Base-by-base conservation (phyloP, 371 early-diverging fungal genomes). In the Mucor lusitanicus region DNA sequence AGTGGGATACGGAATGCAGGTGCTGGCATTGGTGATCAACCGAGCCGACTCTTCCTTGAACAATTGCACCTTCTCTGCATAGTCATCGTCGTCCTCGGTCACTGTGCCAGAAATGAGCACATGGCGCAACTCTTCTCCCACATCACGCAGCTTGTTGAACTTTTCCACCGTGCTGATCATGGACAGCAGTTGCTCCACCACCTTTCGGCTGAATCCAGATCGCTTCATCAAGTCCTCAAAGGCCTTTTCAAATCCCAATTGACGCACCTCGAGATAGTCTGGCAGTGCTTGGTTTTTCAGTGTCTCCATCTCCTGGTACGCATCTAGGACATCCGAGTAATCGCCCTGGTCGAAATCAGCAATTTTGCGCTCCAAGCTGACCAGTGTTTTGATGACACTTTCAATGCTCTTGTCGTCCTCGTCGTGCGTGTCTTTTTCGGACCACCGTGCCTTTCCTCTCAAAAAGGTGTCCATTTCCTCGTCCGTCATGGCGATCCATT, bases 231-330 rank as follows among this genome's bases (percentile, higher is more conserved):
- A 58, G 53, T 79, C 74, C 54, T 74, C 80, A 63, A 83, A 79
- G 1, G 71, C 71, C 53, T 75, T 72, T 71, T 86, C 86, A 58
- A 86, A 76, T 0, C 75, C 72, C 12, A 75, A 64, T 66, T 86
- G 84, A 17, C 82, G 77, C 25, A 59, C 63, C 25, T 82, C 71
- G 9, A 86, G 67, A 68, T 83, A 71, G 11, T 80, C 79, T 0
- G 86, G 85, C 17, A 85, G 32, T 11, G 40, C 19, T 8, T 61
- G 59, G 1, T 57, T 50, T 11, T 54, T 61, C 3, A 76, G 25
- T 25, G 78, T 76, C 23, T 83, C 80, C 68, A 84, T 75, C 54
- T 83, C 83, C 64, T 86, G 82, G 61, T 81, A 84, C 0, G 77
- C 72, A 37, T 83, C 79, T 54, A 77, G 30, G 0, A 80, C 74